Evolutionary conservation across 176 grass and related monocot species (phyloP).

Genomic region (Bolboschoenus planiculmis): DNA sequence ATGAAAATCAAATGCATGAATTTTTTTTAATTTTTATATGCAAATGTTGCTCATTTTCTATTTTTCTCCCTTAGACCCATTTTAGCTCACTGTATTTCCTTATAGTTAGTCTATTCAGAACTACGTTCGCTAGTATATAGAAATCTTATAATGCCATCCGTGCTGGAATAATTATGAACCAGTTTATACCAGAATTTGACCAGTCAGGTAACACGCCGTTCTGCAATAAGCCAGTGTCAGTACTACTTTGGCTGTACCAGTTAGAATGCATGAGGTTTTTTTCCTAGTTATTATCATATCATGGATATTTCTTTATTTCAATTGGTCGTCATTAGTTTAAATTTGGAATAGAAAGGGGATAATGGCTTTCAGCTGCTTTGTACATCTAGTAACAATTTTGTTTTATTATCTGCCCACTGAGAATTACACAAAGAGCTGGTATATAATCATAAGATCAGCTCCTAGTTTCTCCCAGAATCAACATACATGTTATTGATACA

Average conservation of each 20-base stretch:
- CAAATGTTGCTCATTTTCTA: not conserved
- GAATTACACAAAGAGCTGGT: not conserved
- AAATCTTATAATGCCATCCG: not conserved
- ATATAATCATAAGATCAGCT: too few relatives aligned
- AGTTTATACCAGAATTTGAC: not conserved
- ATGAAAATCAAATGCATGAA: not conserved
- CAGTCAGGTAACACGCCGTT: not conserved
- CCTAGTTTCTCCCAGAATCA: too few relatives aligned
- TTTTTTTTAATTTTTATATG: not conserved
- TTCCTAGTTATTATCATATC: too few relatives aligned
- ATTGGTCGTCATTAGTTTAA: too few relatives aligned
- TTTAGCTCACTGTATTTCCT: not conserved
- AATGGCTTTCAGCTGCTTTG: not conserved
- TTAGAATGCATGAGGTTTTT: too few relatives aligned
- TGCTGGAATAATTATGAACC: not conserved
- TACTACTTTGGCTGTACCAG: too few relatives aligned
- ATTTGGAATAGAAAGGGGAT: too few relatives aligned
- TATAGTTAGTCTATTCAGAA: not conserved
- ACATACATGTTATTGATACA: too few relatives aligned
- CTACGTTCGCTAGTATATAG: not conserved
- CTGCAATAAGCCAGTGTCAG: not conserved
- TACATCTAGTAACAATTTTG: not conserved
- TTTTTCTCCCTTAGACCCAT: not conserved
- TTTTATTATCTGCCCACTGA: not conserved
- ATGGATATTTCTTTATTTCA: too few relatives aligned